Evolutionary conservation across 495 filamentous ascomycete genomes (phyloP).

Genomic region (Massariosphaeria phaeospora): DNA sequence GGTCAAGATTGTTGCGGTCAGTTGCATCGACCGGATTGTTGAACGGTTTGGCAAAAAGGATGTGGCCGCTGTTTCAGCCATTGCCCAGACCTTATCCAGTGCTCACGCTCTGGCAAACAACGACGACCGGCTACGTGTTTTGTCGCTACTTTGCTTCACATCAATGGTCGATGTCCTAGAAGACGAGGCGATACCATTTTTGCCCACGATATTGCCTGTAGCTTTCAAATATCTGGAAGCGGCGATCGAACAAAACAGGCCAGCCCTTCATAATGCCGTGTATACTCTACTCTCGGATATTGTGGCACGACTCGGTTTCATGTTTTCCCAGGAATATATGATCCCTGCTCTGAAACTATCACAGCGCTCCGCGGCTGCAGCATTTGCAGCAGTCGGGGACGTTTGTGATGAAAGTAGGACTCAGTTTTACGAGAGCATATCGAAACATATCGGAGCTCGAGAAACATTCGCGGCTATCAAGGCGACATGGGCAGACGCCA

Average conservation of each 20-base stretch:
- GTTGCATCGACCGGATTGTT: constrained; percentile 82
- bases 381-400: constrained; percentile 48
- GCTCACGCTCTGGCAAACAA: constrained; percentile 65
- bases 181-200: constrained; percentile 73
- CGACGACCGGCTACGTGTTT: constrained; percentile 66
- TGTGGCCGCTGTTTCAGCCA: constrained; percentile 55
- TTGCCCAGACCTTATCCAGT: constrained; percentile 71
- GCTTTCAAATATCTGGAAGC: constrained; percentile 62
- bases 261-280: constrained; percentile 69
- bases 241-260: constrained; percentile 54
- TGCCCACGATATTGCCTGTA: constrained; percentile 68
- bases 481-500: constrained; percentile 62
- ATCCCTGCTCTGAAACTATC: constrained; percentile 64
- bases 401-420: constrained; percentile 58
- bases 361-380: constrained; percentile 59
- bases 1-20: constrained; percentile 74
- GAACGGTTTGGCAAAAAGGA: constrained; percentile 91
- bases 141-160: constrained; percentile 81
- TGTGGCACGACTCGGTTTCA: constrained; percentile 77
- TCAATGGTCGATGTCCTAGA: constrained; percentile 83
- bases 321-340: constrained; percentile 69
- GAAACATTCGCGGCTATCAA: constrained; percentile 63
- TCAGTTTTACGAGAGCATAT: constrained; percentile 64
- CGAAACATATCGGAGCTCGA: constrained; percentile 66
- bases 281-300: constrained; percentile 73